These are phyloP conservation scores for Podochytrium sp. DNA, from an alignment of 192 early-diverging fungal genomes.

Conservation along the genomic window DNA sequence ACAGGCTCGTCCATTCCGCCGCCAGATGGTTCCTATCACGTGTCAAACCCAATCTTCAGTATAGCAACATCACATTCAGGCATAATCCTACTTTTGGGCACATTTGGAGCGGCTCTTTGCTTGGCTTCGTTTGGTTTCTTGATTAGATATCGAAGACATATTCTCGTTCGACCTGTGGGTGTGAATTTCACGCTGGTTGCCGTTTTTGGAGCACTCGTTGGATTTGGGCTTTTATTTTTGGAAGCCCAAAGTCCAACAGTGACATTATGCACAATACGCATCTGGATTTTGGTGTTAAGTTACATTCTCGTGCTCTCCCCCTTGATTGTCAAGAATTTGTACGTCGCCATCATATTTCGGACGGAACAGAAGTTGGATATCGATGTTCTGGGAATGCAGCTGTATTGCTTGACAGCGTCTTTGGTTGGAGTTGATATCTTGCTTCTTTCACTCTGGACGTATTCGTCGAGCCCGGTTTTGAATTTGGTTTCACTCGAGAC, in stretches of 20 bases:
- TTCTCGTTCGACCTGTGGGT: neutral
- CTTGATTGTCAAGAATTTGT: conserved; percentile 12
- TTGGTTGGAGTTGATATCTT: neutral
- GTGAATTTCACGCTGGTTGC: neutral
- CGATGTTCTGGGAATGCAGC: neutral
- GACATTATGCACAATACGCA: neutral
- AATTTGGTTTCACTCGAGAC: neutral
- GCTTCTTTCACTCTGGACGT: neutral
- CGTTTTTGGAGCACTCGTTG: neutral
- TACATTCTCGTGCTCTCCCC: neutral
- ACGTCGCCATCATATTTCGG: conserved; percentile 5
- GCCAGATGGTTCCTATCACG: too few relatives aligned
- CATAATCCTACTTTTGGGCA: too few relatives aligned
- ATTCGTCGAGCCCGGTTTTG: neutral
- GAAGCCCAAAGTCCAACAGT: neutral
- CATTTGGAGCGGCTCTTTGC: neutral
- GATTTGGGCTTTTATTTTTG: too few relatives aligned
- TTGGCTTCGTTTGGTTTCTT: neutral
- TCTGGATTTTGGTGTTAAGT: neutral
- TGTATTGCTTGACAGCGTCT: neutral
- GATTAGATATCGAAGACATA: neutral
- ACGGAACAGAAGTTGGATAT: conserved; percentile 4
- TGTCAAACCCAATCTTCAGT: too few relatives aligned
- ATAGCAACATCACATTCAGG: too few relatives aligned
- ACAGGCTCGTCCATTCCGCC: conserved; percentile 5